A percentile compares a stretch with the other conserved stretches of the same genome.
phyloP scores from a whole-genome alignment of 78 protist genomes.

The Dictyostelium brefeldianum region DNA sequence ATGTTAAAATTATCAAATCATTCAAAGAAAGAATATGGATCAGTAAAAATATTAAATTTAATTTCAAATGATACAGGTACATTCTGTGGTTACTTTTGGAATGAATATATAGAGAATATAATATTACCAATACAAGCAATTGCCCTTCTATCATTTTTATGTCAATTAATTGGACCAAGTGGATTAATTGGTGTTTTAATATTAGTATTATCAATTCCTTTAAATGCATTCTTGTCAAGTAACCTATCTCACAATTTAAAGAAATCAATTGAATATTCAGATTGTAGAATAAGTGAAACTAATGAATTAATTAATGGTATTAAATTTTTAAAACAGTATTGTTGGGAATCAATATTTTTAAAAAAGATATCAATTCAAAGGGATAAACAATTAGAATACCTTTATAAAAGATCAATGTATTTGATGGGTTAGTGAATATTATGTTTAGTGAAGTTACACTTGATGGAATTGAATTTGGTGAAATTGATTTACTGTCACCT shows the following conservation, averaged over 20 bases:
- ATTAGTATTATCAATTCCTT: conserved; percentile 32
- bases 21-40: not conserved
- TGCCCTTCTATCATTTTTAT: conserved; percentile 27
- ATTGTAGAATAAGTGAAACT: conserved; percentile 15
- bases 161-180: conserved; percentile 29
- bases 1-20: conserved; percentile 6
- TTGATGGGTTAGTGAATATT: no score
- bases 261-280: not conserved
- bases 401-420: not conserved
- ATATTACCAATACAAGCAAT: conserved; percentile 46
- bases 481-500: no score
- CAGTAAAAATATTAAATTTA: conserved; percentile 24
- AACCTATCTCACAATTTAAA: not conserved
- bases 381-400: not conserved
- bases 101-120: not conserved
- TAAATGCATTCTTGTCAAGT: conserved; percentile 6
- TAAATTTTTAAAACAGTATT: conserved; percentile 50
- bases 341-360: conserved; percentile 51
- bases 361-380: conserved; percentile 10
- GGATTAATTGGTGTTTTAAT: conserved; percentile 53
- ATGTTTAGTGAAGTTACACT: no score
- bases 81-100: conserved; percentile 39
- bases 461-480: no score
- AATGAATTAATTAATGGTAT: conserved; percentile 50
- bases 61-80: conserved; percentile 28